Evolutionary conservation across 129 eudicot genomes (phyloP).

Genomic region (Flaveria linearis): DNA sequence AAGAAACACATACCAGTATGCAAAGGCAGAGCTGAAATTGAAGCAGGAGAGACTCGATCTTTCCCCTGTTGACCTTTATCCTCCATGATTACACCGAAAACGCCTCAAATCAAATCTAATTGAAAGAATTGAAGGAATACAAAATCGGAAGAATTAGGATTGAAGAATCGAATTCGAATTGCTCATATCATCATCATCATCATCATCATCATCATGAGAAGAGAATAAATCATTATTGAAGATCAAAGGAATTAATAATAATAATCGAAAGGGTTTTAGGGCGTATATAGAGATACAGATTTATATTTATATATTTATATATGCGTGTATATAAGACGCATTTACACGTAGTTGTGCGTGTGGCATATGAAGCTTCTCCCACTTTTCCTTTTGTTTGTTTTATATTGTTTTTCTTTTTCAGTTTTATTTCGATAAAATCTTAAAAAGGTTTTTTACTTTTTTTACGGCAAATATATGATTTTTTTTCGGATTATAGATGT

Average conservation of each 20-base stretch:
- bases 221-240: background rate
- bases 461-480: too few relatives aligned
- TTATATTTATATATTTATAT: background rate
- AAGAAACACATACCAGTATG: constrained; percentile 30
- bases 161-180: constrained; percentile 27
- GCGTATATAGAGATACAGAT: constrained; percentile 22
- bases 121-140: constrained; percentile 1
- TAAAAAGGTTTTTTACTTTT: background rate
- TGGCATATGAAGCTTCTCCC: constrained; percentile 24
- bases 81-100: constrained; percentile 37
- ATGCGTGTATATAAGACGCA: background rate
- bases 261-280: constrained; percentile 48
- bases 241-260: constrained; percentile 11
- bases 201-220: background rate
- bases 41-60: constrained; percentile 48
- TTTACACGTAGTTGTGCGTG: constrained; percentile 28
- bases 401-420: background rate
- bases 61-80: constrained; percentile 51
- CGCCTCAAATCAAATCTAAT: constrained; percentile 26
- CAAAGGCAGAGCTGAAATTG: constrained; percentile 39
- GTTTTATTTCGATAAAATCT: background rate
- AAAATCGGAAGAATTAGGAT: background rate
- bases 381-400: constrained; percentile 24
- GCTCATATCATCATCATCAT: constrained; percentile 14
- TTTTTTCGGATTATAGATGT: too few relatives aligned